phyloP scores from a whole-genome alignment of 352 stramenopile genomes.

The Pythium dissotocum region DNA sequence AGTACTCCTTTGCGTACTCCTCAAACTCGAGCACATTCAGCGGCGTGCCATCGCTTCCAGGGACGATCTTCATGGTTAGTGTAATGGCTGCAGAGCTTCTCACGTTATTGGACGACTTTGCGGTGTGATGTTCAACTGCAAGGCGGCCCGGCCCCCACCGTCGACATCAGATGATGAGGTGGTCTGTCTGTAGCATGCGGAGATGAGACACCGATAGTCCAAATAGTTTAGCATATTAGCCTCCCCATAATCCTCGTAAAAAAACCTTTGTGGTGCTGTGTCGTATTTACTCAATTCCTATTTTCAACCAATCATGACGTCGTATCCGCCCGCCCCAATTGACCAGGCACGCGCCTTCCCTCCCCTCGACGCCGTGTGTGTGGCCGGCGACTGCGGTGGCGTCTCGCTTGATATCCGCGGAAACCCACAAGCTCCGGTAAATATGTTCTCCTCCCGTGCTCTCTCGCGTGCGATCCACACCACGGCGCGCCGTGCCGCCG shows the following conservation, averaged over 20 bases:
- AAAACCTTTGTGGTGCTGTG: background rate
- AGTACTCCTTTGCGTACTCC: conserved; percentile 82
- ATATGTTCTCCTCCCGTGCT: conserved; percentile 55
- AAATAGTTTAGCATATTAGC: background rate
- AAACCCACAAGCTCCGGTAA: background rate
- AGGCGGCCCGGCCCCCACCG: background rate
- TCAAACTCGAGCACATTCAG: conserved; percentile 93
- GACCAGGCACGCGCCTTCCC: background rate
- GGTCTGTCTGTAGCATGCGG: background rate
- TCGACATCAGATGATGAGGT: background rate
- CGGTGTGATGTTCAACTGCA: background rate
- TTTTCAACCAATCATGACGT: conserved; percentile 17
- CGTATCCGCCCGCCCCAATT: background rate
- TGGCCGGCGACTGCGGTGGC: background rate
- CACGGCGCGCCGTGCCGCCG: conserved; percentile 54
- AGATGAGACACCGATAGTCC: background rate
- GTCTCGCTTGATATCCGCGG: background rate
- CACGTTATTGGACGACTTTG: conserved; percentile 1
- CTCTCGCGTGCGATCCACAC: conserved; percentile 64
- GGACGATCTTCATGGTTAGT: conserved; percentile 54
- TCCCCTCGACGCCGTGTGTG: background rate
- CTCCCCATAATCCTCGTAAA: background rate
- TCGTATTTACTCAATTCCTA: conserved; percentile 7
- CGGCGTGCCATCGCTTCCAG: conserved; percentile 67
- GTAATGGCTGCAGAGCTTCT: background rate